A percentile compares a stretch with the other conserved stretches of the same genome.
These are phyloP conservation scores for Phialemonium atrogriseum DNA, from an alignment of 2,329 filamentous ascomycete genomes.

Conservation along the genomic window DNA sequence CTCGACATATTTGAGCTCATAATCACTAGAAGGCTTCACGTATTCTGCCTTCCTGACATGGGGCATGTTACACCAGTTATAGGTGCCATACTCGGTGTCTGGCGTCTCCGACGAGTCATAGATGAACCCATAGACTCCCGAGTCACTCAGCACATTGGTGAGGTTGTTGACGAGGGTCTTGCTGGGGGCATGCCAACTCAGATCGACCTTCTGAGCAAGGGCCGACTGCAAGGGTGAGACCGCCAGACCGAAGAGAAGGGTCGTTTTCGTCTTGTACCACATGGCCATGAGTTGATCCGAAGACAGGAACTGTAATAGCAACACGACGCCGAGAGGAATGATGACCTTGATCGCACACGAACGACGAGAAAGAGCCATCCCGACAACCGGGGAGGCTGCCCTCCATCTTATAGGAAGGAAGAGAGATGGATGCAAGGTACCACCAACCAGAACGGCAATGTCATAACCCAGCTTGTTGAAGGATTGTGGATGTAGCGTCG, in stretches of 20 bases:
- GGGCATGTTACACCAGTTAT: constrained; percentile 86
- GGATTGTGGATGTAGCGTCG: too few relatives aligned
- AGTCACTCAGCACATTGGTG: constrained; percentile 22
- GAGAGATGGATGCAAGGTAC: too few relatives aligned
- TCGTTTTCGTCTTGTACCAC: constrained; percentile 7
- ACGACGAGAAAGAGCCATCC: not conserved
- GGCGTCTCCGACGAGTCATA: constrained; percentile 60
- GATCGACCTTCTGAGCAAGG: constrained; percentile 8
- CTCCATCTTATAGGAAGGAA: too few relatives aligned
- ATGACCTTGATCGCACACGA: constrained; percentile 7
- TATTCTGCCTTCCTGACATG: constrained; percentile 67
- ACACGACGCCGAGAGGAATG: constrained; percentile 4
- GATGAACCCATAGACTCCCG: constrained; percentile 64
- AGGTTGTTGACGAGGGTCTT: constrained; percentile 20
- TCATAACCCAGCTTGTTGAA: too few relatives aligned
- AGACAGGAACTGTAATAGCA: constrained; percentile 4
- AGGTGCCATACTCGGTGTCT: constrained; percentile 47
- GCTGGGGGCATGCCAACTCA: constrained; percentile 18
- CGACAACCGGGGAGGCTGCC: too few relatives aligned
- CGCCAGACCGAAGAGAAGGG: too few relatives aligned
- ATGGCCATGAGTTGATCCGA: constrained; percentile 4
- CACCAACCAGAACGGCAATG: too few relatives aligned
- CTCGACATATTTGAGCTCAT: constrained; percentile 66
- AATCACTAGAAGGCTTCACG: constrained; percentile 41
- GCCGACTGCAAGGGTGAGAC: constrained; percentile 5